A percentile compares a stretch with the other conserved stretches of the same genome.
phyloP scores from a whole-genome alignment of 1,284 basidiomycete species.

The Cystobasidium slooffiae region DNA sequence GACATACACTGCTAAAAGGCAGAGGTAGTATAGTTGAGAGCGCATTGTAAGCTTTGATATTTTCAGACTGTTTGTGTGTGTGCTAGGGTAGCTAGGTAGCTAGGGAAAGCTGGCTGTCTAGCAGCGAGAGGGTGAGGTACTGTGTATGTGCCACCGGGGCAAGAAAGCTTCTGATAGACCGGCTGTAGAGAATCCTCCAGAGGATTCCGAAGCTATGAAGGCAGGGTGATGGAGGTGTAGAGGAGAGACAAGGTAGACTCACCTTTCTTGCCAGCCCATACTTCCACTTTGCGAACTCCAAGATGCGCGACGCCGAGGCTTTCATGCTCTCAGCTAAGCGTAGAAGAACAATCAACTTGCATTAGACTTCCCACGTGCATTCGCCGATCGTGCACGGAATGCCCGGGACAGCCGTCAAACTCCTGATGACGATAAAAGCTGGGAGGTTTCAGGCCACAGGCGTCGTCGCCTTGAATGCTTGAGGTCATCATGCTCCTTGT shows the following conservation, averaged over 20 bases:
- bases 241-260: background rate
- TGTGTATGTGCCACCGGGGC: slow-evolving; percentile 33
- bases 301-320: background rate
- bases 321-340: slow-evolving; percentile 1
- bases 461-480: too few relatives aligned
- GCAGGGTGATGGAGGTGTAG: background rate
- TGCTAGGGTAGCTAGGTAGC: background rate
- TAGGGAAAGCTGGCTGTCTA: slow-evolving; percentile 1
- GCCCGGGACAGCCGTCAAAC: background rate
- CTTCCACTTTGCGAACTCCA: background rate
- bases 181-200: slow-evolving; percentile 38
- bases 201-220: slow-evolving; percentile 20
- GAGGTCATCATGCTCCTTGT: too few relatives aligned
- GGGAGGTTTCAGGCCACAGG: too few relatives aligned
- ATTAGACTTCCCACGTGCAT: slow-evolving; percentile 21
- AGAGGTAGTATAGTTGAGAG: slow-evolving; percentile 38
- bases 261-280: background rate
- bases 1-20: slow-evolving; percentile 31
- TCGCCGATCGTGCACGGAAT: slow-evolving; percentile 6
- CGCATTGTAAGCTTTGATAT: slow-evolving; percentile 25
- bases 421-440: background rate
- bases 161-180: slow-evolving; percentile 13
- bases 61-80: background rate
- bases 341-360: slow-evolving; percentile 22
- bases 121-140: slow-evolving; percentile 1